These are phyloP conservation scores for Sporothrix sp. DNA, from an alignment of 2,329 filamentous ascomycete species.

Conservation along the genomic window DNA sequence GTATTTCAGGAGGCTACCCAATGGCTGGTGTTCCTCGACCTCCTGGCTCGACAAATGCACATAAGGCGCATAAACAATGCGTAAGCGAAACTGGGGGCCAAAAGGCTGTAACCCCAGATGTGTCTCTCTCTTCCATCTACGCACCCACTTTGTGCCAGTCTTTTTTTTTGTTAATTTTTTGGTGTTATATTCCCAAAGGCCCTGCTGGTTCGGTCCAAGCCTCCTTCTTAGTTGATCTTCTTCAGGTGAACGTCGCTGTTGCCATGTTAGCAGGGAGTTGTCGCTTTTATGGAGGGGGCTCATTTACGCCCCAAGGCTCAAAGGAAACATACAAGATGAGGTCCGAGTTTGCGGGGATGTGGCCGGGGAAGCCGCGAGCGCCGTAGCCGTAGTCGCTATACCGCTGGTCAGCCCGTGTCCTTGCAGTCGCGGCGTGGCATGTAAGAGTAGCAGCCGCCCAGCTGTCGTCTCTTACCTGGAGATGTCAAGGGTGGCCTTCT, in stretches of 20 bases:
- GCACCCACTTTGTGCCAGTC: neutral
- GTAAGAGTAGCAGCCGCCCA: too few relatives aligned
- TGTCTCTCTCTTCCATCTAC: neutral
- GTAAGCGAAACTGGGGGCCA: too few relatives aligned
- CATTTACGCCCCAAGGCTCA: too few relatives aligned
- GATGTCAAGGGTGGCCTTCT: conserved; percentile 81
- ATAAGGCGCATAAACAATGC: too few relatives aligned
- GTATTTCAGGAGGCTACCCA: too few relatives aligned
- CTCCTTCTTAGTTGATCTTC: conserved; percentile 20
- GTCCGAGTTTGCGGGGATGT: conserved; percentile 65
- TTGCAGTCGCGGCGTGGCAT: too few relatives aligned
- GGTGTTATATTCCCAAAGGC: neutral
- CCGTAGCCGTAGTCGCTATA: conserved; percentile 61
- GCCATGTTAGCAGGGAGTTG: conserved; percentile 17
- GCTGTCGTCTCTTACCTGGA: too few relatives aligned
- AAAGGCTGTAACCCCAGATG: too few relatives aligned
- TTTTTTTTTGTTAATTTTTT: neutral
- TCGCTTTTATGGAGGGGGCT: too few relatives aligned
- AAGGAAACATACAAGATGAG: conserved; percentile 68
- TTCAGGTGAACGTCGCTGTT: conserved; percentile 28
- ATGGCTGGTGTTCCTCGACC: too few relatives aligned
- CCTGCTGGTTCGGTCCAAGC: neutral
- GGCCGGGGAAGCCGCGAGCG: conserved; percentile 59
- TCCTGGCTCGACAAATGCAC: too few relatives aligned
- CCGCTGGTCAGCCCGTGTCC: too few relatives aligned